A percentile compares a stretch with the other conserved stretches of the same genome.
phyloP scores from a whole-genome alignment of 2,329 filamentous ascomycete genomes.

The Penicillium sclerotigenum region DNA sequence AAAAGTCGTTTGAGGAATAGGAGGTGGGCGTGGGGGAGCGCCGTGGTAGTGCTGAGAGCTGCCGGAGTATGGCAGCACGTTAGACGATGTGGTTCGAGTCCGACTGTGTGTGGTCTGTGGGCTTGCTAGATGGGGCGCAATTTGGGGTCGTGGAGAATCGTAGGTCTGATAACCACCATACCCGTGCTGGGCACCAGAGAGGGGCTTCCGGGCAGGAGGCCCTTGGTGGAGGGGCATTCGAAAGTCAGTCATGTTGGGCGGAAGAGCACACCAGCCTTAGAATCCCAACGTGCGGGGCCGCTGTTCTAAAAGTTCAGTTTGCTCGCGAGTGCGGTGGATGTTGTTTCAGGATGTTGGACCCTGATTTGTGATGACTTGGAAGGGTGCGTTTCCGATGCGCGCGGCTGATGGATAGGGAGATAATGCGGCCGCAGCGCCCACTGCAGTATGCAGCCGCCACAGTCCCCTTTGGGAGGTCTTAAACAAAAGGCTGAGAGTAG shows the following conservation, averaged over 20 bases:
- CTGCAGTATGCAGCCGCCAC: constrained; percentile 13
- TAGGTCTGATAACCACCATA: constrained; percentile 29
- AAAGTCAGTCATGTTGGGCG: constrained; percentile 39
- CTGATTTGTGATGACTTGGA: not conserved
- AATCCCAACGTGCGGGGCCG: constrained; percentile 5
- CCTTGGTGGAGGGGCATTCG: constrained; percentile 36
- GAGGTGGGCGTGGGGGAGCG: constrained; percentile 25
- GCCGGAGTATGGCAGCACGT: constrained; percentile 28
- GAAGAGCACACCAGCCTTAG: constrained; percentile 29
- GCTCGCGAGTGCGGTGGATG: constrained; percentile 1
- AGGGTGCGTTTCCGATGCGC: constrained; percentile 14
- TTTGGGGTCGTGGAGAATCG: constrained; percentile 23
- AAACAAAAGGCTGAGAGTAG: constrained; percentile 4
- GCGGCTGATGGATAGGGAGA: constrained; percentile 20
- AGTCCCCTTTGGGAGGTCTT: not conserved
- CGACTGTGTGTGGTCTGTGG: constrained; percentile 34
- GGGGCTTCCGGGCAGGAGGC: constrained; percentile 32
- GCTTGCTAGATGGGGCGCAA: constrained; percentile 27
- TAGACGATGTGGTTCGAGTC: constrained; percentile 41
- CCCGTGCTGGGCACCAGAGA: constrained; percentile 23
- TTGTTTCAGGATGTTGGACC: not conserved
- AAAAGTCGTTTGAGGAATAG: constrained; percentile 28
- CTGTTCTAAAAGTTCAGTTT: not conserved
- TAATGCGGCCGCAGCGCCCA: constrained; percentile 20
- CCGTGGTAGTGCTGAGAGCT: constrained; percentile 27